Conservation (phyloP, 495 filamentous ascomycete genomes). For the Trichoderma asperelloides region DNA sequence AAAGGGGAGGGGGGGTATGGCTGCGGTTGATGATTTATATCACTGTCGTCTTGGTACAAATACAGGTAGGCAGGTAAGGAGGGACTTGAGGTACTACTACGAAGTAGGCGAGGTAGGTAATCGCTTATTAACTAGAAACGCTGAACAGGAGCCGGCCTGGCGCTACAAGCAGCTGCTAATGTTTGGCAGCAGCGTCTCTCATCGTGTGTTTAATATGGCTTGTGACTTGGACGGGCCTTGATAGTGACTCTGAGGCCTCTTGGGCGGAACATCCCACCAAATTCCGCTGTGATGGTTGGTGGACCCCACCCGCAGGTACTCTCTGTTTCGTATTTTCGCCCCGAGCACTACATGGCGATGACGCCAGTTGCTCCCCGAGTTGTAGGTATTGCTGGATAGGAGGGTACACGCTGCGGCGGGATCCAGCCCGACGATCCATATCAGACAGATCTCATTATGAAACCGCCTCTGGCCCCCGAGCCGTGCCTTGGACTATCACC, state of each 20-base stretch:
- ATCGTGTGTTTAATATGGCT: not conserved
- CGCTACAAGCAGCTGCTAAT: not conserved
- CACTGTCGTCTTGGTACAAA: not conserved
- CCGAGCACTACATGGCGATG: not conserved
- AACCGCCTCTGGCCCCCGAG: not conserved
- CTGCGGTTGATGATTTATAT: not conserved
- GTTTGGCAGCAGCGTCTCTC: not conserved
- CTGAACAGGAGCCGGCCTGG: not conserved
- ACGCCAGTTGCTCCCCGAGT: not conserved
- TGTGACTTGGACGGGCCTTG: not conserved
- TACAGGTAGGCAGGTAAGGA: too few species aligned
- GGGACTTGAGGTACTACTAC: too few species aligned
- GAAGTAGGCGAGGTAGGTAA: too few species aligned
- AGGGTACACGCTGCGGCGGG: not conserved
- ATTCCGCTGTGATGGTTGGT: not conserved
- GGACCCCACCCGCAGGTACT: not conserved
- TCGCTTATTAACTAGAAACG: not conserved
- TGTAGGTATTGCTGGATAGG: not conserved
- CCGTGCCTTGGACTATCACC: not conserved
- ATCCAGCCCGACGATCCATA: not conserved
- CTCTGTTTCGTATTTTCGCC: not conserved
- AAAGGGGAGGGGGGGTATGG: not conserved
- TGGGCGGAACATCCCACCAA: not conserved
- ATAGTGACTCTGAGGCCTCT: constrained; percentile 5
- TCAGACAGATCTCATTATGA: constrained; percentile 7